Conservation (phyloP, 345 rosid genomes). For the Noccaea bulbosa region DNA sequence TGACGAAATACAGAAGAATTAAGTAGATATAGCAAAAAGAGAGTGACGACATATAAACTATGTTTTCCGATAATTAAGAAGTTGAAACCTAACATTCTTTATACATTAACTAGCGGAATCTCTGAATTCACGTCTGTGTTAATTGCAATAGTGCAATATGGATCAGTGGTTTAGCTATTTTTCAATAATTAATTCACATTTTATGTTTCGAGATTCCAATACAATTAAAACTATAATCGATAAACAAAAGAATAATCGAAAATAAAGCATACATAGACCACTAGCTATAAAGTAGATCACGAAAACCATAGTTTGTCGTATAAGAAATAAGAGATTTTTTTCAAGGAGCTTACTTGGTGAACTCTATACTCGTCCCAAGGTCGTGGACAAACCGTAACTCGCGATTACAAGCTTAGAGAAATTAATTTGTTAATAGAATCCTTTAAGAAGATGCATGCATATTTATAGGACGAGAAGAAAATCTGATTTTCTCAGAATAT, state of each 20-base stretch:
- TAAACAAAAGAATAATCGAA: no score
- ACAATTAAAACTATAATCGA: no score
- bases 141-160: no score
- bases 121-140: neutral
- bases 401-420: constrained; percentile 16
- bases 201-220: neutral
- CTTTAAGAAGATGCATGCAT: neutral
- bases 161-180: neutral
- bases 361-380: constrained; percentile 12
- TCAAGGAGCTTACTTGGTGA: constrained; percentile 29
- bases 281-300: neutral
- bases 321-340: neutral
- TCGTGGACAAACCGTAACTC: neutral
- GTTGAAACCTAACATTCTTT: constrained; percentile 14
- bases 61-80: neutral
- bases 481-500: neutral
- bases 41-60: neutral
- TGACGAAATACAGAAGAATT: neutral
- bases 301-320: neutral
- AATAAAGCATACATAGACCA: no score
- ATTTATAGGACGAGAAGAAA: constrained; percentile 18
- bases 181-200: neutral
- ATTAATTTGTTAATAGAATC: neutral
- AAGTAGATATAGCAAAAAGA: neutral
- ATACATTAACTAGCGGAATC: neutral